Evolutionary conservation across 2,329 filamentous ascomycete genomes (phyloP).

Genomic region (Zymoseptoria ardabiliae): DNA sequence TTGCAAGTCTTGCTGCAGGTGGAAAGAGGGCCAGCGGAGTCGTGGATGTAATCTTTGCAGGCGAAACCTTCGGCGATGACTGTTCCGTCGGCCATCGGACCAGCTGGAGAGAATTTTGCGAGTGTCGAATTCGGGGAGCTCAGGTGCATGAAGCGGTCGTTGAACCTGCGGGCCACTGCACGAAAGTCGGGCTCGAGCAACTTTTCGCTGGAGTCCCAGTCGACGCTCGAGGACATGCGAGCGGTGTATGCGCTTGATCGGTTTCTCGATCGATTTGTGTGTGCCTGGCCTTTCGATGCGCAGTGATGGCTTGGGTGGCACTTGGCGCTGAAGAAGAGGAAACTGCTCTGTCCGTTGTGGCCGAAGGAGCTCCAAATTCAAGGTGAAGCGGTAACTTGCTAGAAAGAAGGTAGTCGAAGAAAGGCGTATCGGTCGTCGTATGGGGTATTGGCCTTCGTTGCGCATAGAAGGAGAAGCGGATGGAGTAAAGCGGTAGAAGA

Average conservation of each 20-base stretch:
- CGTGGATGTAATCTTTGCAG: neutral
- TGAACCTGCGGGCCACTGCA: neutral
- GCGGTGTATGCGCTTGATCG: neutral
- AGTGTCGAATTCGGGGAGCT: neutral
- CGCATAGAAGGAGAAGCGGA: too few relatives aligned
- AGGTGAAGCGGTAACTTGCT: neutral
- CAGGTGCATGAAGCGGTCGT: neutral
- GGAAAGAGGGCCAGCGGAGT: neutral
- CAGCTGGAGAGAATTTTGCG: neutral
- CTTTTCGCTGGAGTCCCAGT: neutral
- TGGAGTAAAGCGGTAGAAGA: neutral
- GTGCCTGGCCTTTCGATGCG: neutral
- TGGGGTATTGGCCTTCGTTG: neutral
- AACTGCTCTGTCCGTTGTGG: neutral
- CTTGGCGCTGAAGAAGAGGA: neutral
- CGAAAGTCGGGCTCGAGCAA: neutral
- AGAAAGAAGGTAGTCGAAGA: neutral
- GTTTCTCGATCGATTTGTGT: neutral
- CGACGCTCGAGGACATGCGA: neutral
- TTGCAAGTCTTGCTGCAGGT: conserved; percentile 1
- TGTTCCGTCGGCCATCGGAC: neutral
- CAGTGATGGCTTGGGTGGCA: neutral
- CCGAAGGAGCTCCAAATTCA: neutral
- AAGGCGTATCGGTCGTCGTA: neutral
- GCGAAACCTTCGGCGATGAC: neutral